Evolutionary conservation across 768 basidiomycete genomes (phyloP).

Genomic region (Collybia sordida): DNA sequence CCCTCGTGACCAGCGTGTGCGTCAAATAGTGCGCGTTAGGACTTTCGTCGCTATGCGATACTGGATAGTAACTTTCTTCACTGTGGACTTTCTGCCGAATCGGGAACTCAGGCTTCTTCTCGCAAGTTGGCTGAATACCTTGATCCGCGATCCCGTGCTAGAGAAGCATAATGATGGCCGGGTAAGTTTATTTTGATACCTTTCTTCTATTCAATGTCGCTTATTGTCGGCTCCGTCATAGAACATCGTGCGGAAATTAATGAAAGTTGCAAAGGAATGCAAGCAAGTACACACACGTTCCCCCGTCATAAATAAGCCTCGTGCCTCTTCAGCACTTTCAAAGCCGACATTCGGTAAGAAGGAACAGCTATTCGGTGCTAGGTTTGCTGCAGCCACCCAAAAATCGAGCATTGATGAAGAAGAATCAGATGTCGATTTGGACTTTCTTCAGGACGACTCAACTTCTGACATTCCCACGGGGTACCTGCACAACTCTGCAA

Average conservation of each 20-base stretch:
- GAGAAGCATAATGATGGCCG: slow-evolving; percentile 65
- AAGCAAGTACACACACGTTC: slow-evolving; percentile 62
- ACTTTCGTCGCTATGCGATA: slow-evolving; percentile 90
- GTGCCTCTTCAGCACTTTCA: slow-evolving; percentile 28
- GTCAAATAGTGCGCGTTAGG: slow-evolving; percentile 79
- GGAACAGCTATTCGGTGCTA: slow-evolving; percentile 57
- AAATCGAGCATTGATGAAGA: slow-evolving; percentile 44
- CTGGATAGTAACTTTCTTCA: slow-evolving; percentile 90
- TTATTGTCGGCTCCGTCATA: slow-evolving; percentile 21
- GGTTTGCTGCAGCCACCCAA: slow-evolving; percentile 61
- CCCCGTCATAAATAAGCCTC: slow-evolving; percentile 31
- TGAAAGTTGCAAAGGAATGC: slow-evolving; percentile 82
- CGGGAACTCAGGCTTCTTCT: slow-evolving; percentile 71
- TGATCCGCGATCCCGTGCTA: slow-evolving; percentile 70
- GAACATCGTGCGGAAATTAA: slow-evolving; percentile 80
- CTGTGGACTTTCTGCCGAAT: slow-evolving; percentile 83
- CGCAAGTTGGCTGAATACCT: slow-evolving; percentile 79
- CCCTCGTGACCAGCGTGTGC: slow-evolving; percentile 63
- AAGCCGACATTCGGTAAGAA: slow-evolving; percentile 32
- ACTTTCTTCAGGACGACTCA: slow-evolving; percentile 61
- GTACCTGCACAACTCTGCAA: slow-evolving; percentile 44
- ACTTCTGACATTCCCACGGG: slow-evolving; percentile 29
- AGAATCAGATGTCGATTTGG: slow-evolving; percentile 77
- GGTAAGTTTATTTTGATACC: slow-evolving; percentile 42
- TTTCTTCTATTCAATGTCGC: slow-evolving; percentile 8